Evolutionary conservation across 208 protist species (phyloP).

Genomic region (Trypanosomatidae sp.): DNA sequence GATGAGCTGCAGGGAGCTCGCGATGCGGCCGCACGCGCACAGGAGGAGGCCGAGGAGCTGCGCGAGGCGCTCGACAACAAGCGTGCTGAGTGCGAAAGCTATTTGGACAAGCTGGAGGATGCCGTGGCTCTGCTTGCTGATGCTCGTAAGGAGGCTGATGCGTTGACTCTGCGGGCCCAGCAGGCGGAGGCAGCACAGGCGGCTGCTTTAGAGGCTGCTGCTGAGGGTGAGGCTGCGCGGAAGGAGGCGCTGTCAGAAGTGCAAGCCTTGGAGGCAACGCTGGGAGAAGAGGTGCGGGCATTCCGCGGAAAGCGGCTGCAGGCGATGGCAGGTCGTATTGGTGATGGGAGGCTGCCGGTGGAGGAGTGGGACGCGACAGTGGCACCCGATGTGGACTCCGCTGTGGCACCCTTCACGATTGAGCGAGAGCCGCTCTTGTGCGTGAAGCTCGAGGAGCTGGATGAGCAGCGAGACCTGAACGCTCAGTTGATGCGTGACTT

Average conservation of each 20-base stretch:
- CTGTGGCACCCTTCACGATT: too few relatives aligned
- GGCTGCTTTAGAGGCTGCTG: too few relatives aligned
- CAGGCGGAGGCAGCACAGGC: neutral
- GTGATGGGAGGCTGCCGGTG: neutral
- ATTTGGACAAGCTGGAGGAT: neutral
- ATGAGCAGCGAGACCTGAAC: conserved; percentile 26
- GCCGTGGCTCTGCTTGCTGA: rapidly evolving
- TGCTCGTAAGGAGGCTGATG: neutral
- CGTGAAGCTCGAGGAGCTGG: conserved; percentile 36
- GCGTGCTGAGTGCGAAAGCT: neutral
- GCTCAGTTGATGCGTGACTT: conserved; percentile 24
- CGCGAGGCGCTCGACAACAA: neutral
- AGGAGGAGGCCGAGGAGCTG: neutral
- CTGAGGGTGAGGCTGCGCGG: too few relatives aligned
- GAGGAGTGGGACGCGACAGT: too few relatives aligned
- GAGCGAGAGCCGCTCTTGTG: conserved; percentile 30
- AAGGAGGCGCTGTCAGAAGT: too few relatives aligned
- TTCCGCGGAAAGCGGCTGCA: conserved; percentile 15
- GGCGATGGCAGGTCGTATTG: conserved; percentile 14
- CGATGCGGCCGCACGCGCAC: conserved; percentile 12
- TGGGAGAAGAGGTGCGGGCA: neutral
- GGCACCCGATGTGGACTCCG: too few relatives aligned
- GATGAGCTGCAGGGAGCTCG: conserved; percentile 10
- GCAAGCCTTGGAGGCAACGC: neutral
- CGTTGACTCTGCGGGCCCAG: neutral